Conservation (phyloP, 805 yeast genomes). For the Starmerella geochares region DNA sequence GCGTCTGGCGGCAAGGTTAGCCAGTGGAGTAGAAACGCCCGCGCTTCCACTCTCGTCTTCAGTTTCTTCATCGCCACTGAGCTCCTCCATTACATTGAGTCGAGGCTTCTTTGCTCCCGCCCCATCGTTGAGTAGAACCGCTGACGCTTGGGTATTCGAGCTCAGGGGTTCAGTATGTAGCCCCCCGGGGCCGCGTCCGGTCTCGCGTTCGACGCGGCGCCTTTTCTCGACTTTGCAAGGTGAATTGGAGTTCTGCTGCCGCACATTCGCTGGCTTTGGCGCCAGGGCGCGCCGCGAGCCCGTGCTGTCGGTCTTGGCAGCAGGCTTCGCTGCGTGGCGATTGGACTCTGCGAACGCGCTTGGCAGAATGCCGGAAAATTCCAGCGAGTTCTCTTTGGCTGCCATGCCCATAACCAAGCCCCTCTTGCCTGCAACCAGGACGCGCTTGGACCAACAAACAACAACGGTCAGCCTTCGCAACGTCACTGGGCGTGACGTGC, state of each 20-base stretch:
- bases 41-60: slow-evolving; percentile 2
- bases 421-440: too few species aligned
- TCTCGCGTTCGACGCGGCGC: background rate
- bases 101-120: background rate
- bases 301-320: background rate
- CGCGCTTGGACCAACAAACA: too few species aligned
- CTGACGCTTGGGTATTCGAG: background rate
- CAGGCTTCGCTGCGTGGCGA: background rate
- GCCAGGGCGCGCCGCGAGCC: slow-evolving; percentile 10
- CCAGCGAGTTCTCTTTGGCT: slow-evolving; percentile 14
- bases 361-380: background rate
- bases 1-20: slow-evolving; percentile 2
- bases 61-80: background rate
- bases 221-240: background rate
- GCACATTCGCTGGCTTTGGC: slow-evolving; percentile 11
- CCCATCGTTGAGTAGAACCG: background rate
- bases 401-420: slow-evolving; percentile 15
- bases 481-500: too few species aligned
- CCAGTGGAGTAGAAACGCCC: background rate
- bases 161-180: background rate
- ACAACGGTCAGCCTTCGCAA: too few species aligned
- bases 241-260: background rate
- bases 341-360: background rate
- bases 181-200: background rate
- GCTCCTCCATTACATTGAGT: background rate